Conservation (phyloP, 2,329 filamentous ascomycete species). For the Emmonsia crescens region DNA sequence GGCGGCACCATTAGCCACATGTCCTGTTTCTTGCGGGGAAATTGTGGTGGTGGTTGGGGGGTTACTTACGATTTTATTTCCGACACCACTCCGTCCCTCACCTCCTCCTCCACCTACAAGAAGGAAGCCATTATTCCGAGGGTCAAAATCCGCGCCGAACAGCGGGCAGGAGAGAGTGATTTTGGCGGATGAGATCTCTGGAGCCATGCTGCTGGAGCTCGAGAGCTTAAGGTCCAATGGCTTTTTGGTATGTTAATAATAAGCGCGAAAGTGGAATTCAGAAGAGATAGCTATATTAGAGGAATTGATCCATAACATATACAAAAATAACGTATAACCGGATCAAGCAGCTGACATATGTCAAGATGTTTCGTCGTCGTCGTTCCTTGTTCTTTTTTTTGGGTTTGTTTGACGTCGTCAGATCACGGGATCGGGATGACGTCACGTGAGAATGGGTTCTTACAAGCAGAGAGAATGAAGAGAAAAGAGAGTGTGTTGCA, state of each 20-base stretch:
- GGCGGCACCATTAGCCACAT: not conserved
- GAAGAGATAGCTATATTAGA: not conserved
- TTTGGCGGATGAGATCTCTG: constrained; percentile 41
- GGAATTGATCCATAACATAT: not conserved
- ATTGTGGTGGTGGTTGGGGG: not conserved
- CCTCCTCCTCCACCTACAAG: constrained; percentile 83
- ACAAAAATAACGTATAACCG: not conserved
- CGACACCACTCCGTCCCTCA: constrained; percentile 66
- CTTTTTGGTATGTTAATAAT: not conserved
- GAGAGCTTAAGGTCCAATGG: not conserved
- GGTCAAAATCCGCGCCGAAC: constrained; percentile 81
- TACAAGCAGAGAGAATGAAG: no score
- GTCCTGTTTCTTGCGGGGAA: not conserved
- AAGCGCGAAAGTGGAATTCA: not conserved
- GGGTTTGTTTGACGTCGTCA: not conserved
- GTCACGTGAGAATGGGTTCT: no score
- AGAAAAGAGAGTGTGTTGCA: not conserved
- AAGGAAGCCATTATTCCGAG: constrained; percentile 61
- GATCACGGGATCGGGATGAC: not conserved
- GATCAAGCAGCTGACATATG: not conserved
- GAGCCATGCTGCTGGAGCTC: constrained; percentile 24
- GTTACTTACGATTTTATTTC: constrained; percentile 67
- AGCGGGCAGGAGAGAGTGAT: constrained; percentile 69
- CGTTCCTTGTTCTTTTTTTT: not conserved
- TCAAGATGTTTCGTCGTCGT: not conserved